Percentiles rank a stretch among this genome's conserved stretches.
phyloP scores from a whole-genome alignment of 1,139 yeast species.

The Pichia sp. region DNA sequence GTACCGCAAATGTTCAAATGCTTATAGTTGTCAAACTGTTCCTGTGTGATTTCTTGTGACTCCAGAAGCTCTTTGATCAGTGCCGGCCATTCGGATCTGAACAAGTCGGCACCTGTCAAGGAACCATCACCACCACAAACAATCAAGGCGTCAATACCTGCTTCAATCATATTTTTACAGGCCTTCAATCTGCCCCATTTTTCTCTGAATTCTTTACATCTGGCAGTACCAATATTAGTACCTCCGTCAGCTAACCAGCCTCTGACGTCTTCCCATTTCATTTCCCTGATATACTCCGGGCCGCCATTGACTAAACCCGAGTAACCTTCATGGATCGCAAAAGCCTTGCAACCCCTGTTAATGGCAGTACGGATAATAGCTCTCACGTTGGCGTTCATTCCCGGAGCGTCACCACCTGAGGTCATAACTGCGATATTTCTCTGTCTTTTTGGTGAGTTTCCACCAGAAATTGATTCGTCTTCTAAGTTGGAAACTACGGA shows the following conservation, averaged over 20 bases:
- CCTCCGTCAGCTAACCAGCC: constrained; percentile 73
- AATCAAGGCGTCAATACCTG: constrained; percentile 71
- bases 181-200: constrained; percentile 60
- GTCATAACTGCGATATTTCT: constrained; percentile 75
- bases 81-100: constrained; percentile 75
- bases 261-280: constrained; percentile 73
- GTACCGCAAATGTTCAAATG: constrained; percentile 67
- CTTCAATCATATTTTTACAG: constrained; percentile 57
- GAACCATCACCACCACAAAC: constrained; percentile 89
- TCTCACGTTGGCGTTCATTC: constrained; percentile 77
- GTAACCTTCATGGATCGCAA: constrained; percentile 70
- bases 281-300: constrained; percentile 44
- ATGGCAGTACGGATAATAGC: constrained; percentile 75
- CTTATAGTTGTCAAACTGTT: constrained; percentile 43
- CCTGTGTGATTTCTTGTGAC: constrained; percentile 39
- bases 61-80: constrained; percentile 52
- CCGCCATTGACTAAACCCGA: constrained; percentile 72
- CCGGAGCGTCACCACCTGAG: constrained; percentile 84
- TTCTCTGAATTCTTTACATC: constrained; percentile 61
- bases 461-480: neutral
- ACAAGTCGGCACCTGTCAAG: constrained; percentile 73
- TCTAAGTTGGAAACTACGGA: neutral
- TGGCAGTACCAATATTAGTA: constrained; percentile 75
- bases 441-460: constrained; percentile 1
- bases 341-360: constrained; percentile 62